phyloP scores from a whole-genome alignment of 306 rosid species.

The Quercus ilex region DNA sequence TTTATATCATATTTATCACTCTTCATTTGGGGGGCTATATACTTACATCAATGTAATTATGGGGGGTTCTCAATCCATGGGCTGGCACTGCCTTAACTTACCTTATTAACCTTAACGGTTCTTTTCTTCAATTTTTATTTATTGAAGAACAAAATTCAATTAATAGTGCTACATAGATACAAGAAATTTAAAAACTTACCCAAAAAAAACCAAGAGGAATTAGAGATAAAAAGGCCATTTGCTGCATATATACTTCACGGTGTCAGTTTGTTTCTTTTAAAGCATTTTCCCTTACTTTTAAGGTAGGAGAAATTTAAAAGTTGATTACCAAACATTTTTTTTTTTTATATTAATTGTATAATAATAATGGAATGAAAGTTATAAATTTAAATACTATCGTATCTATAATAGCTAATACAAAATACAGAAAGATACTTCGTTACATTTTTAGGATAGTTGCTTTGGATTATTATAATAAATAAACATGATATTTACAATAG shows the following conservation, averaged over 20 bases:
- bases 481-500: not conserved
- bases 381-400: too few relatives aligned
- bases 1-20: slow-evolving; percentile 23
- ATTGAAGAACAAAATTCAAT: not conserved
- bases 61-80: slow-evolving; percentile 14
- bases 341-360: not conserved
- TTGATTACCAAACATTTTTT: not conserved
- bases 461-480: not conserved
- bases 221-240: too few relatives aligned
- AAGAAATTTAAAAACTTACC: too few relatives aligned
- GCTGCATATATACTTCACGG: too few relatives aligned
- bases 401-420: too few relatives aligned
- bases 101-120: slow-evolving; percentile 26
- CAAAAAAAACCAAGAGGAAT: too few relatives aligned
- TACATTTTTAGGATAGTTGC: too few relatives aligned
- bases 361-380: too few relatives aligned
- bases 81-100: slow-evolving; percentile 23
- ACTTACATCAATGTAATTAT: slow-evolving; percentile 35
- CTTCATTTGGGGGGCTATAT: slow-evolving; percentile 1
- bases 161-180: not conserved
- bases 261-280: not conserved
- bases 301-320: not conserved
- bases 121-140: not conserved
- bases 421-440: too few relatives aligned
- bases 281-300: too few relatives aligned